Evolutionary conservation across 148 eudicot genomes (phyloP).

Genomic region (Camellia japonica): DNA sequence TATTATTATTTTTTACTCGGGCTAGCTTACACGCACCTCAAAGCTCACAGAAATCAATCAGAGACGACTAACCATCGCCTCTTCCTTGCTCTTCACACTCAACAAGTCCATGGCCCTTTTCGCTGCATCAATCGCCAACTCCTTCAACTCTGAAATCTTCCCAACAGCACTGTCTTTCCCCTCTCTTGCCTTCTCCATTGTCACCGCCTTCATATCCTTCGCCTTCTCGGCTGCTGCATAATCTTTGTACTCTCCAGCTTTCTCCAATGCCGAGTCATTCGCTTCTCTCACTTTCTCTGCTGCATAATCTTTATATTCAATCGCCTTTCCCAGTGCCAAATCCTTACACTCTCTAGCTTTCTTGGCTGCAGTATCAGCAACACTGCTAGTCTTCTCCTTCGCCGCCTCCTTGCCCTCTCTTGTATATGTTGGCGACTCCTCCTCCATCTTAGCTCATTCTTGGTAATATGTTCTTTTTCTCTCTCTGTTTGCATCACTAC

Average conservation of each 20-base stretch:
- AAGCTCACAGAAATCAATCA: too few relatives aligned
- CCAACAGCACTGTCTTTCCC: slow-evolving; percentile 3
- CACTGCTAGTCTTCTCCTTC: slow-evolving; percentile 19
- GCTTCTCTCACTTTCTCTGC: slow-evolving; percentile 29
- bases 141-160: slow-evolving; percentile 19
- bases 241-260: too few relatives aligned
- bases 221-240: neutral
- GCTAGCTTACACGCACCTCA: too few relatives aligned
- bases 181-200: slow-evolving; percentile 7
- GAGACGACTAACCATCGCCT: slow-evolving; percentile 19
- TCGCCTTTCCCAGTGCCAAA: neutral
- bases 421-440: neutral
- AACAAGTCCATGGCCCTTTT: slow-evolving; percentile 14
- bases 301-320: slow-evolving; percentile 19
- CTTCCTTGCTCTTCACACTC: slow-evolving; percentile 12
- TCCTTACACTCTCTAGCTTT: neutral
- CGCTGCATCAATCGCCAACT: slow-evolving; percentile 10
- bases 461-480: neutral
- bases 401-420: slow-evolving; percentile 20
- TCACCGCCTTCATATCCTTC: neutral
- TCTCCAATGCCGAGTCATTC: neutral
- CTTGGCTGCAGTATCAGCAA: neutral
- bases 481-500: too few relatives aligned
- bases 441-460: neutral
- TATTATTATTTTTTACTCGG: too few relatives aligned